Percentiles rank a stretch among this genome's conserved stretches.
Evolutionary conservation across 495 filamentous ascomycete species (phyloP).

Genomic region (Penicillium crystallinum): DNA sequence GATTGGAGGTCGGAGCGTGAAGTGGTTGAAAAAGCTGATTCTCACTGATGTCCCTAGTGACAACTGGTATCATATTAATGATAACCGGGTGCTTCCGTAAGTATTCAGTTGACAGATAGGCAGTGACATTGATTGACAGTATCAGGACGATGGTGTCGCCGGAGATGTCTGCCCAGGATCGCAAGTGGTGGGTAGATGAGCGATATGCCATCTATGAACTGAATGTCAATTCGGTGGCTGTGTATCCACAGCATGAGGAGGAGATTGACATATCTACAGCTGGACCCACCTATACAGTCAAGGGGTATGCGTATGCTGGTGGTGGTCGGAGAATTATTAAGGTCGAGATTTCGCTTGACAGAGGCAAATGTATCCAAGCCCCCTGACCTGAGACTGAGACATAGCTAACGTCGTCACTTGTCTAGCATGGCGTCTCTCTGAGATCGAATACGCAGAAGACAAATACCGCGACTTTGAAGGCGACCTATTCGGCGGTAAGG

Average conservation of each 20-base stretch:
- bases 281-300: conserved; percentile 55
- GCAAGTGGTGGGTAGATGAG: conserved; percentile 83
- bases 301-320: conserved; percentile 86
- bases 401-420: conserved; percentile 11
- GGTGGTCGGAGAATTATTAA: conserved; percentile 81
- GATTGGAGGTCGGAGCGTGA: conserved; percentile 91
- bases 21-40: conserved; percentile 86
- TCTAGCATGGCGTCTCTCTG: conserved; percentile 72
- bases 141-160: conserved; percentile 71
- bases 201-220: conserved; percentile 94
- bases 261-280: conserved; percentile 47
- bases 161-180: conserved; percentile 70
- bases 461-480: conserved; percentile 67
- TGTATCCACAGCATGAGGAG: conserved; percentile 80
- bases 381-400: background rate
- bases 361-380: conserved; percentile 53
- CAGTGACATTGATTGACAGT: background rate
- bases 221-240: conserved; percentile 80
- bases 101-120: conserved; percentile 3
- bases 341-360: conserved; percentile 81
- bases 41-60: conserved; percentile 75
- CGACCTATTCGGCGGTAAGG: conserved; percentile 65
- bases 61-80: conserved; percentile 96
- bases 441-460: conserved; percentile 84
- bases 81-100: conserved; percentile 82